phyloP scores from a whole-genome alignment of 805 yeast genomes.

The Metschnikowia continentalis region DNA sequence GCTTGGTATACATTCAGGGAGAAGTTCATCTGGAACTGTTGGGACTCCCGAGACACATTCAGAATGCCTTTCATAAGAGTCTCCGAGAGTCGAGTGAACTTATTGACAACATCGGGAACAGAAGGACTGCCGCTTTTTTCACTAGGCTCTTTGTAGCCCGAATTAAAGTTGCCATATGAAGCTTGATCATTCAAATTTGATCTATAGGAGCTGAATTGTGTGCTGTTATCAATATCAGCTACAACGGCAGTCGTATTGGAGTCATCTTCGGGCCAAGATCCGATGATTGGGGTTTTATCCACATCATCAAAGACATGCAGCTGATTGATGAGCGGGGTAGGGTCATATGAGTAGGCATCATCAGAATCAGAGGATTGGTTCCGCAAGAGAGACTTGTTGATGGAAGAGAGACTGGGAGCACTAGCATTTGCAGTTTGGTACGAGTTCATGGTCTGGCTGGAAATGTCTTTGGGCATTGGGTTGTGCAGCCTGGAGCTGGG shows the following conservation, averaged over 20 bases:
- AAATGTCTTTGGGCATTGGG: neutral
- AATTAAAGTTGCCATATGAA: slow-evolving; percentile 1
- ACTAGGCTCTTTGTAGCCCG: slow-evolving; percentile 8
- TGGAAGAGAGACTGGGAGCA: slow-evolving; percentile 31
- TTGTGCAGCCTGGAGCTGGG: neutral
- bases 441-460: slow-evolving; percentile 24
- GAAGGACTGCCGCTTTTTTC: neutral
- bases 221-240: neutral
- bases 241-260: neutral
- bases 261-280: slow-evolving; percentile 11
- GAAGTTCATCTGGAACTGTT: slow-evolving; percentile 35
- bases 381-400: slow-evolving; percentile 29
- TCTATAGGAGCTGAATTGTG: neutral
- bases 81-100: slow-evolving; percentile 35
- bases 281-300: slow-evolving; percentile 29
- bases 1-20: slow-evolving; percentile 35
- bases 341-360: slow-evolving; percentile 23
- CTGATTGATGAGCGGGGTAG: slow-evolving; percentile 28
- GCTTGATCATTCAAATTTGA: neutral
- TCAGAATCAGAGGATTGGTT: slow-evolving; percentile 24
- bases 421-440: slow-evolving; percentile 25
- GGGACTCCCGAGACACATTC: slow-evolving; percentile 36
- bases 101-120: slow-evolving; percentile 29
- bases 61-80: slow-evolving; percentile 30
- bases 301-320: slow-evolving; percentile 13